phyloP scores from a whole-genome alignment of 75 land plant species.

The Chamaecyparis obtusa region DNA sequence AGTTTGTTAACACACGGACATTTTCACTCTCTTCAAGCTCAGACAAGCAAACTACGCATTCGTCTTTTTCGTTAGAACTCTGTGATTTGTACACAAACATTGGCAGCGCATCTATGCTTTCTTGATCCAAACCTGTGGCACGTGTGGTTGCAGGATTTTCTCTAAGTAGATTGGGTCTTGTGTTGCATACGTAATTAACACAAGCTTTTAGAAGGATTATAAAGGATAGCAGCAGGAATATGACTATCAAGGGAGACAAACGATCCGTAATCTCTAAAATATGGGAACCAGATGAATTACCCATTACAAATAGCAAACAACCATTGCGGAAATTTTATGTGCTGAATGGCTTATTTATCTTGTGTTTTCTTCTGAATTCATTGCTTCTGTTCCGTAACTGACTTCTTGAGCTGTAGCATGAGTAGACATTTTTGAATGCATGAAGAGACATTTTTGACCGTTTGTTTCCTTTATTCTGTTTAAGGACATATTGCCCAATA shows the following conservation, averaged over 20 bases:
- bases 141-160: background rate
- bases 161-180: background rate
- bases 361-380: background rate
- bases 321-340: background rate
- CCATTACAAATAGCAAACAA: background rate
- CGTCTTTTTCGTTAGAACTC: constrained; percentile 30
- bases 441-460: too few relatives aligned
- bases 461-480: too few relatives aligned
- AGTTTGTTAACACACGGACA: constrained; percentile 39
- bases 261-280: background rate
- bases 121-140: background rate
- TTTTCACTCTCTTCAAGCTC: constrained; percentile 52
- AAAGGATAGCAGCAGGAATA: background rate
- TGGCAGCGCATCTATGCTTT: background rate
- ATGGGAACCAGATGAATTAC: background rate
- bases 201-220: background rate
- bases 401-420: constrained; percentile 15
- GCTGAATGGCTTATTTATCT: background rate
- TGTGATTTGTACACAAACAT: constrained; percentile 6
- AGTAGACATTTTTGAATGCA: background rate
- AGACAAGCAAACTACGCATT: constrained; percentile 58
- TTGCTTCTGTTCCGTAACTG: background rate
- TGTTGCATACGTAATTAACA: background rate
- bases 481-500: too few relatives aligned
- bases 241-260: background rate